Evolutionary conservation across 352 stramenopile species (phyloP).

Genomic region (Phytophthora megakarya): DNA sequence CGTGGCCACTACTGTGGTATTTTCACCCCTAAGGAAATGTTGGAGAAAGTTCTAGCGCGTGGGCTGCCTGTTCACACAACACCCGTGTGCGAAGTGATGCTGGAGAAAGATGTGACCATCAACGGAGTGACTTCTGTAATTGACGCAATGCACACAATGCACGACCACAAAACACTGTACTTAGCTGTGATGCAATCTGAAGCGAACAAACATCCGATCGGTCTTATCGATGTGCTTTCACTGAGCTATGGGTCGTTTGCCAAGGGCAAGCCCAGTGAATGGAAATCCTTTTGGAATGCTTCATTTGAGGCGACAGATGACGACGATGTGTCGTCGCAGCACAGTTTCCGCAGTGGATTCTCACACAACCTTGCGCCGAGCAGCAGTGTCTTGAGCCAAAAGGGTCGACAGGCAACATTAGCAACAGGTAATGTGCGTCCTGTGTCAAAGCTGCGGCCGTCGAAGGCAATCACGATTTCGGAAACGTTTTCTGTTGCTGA

Average conservation of each 20-base stretch:
- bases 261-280: constrained; percentile 86
- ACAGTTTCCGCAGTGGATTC: constrained; percentile 83
- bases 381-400: constrained; percentile 43
- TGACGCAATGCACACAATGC: constrained; percentile 89
- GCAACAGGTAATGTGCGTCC: constrained; percentile 90
- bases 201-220: constrained; percentile 64
- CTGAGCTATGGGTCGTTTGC: constrained; percentile 90
- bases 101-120: constrained; percentile 76
- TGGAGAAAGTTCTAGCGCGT: constrained; percentile 94
- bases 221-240: constrained; percentile 87
- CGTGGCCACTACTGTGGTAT: constrained; percentile 94
- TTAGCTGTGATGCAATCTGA: constrained; percentile 82
- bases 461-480: constrained; percentile 90
- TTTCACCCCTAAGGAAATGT: constrained; percentile 98
- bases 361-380: constrained; percentile 57
- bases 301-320: constrained; percentile 80
- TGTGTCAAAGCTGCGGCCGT: constrained; percentile 85
- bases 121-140: constrained; percentile 74
- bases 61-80: constrained; percentile 92
- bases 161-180: constrained; percentile 88
- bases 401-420: constrained; percentile 46
- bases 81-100: constrained; percentile 92
- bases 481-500: constrained; percentile 88
- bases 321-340: constrained; percentile 79
- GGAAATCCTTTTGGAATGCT: constrained; percentile 91